Evolutionary conservation across 2,329 filamentous ascomycete species (phyloP).

Genomic region (Botrytis fragariae): DNA sequence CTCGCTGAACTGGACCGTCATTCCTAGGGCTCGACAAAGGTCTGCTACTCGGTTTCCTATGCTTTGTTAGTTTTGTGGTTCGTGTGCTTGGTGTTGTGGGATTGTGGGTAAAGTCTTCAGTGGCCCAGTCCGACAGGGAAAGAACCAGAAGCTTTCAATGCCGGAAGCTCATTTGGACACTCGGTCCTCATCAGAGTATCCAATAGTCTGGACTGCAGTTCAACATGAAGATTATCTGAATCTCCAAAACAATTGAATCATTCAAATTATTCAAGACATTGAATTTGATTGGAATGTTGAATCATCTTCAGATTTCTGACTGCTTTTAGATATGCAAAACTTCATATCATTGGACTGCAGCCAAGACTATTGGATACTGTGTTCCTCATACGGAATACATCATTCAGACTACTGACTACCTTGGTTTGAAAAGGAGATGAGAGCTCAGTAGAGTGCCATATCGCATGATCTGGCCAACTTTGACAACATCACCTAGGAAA

Average conservation of each 20-base stretch:
- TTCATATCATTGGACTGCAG: no score
- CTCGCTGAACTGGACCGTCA: constrained; percentile 29
- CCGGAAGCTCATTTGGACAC: not conserved
- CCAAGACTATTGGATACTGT: not conserved
- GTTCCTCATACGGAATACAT: not conserved
- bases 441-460: no score
- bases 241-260: no score
- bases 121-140: not conserved
- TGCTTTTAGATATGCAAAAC: no score
- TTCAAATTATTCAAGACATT: no score
- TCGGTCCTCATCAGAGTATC: no score
- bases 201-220: no score
- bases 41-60: constrained; percentile 11
- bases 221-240: no score
- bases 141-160: not conserved
- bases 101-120: not conserved
- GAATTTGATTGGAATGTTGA: no score
- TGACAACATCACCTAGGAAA: not conserved
- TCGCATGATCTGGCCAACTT: not conserved
- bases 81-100: not conserved
- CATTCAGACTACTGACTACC: not conserved
- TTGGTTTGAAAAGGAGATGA: not conserved
- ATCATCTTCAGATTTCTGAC: no score
- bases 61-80: not conserved
- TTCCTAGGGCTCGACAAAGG: constrained; percentile 26